A percentile compares a stretch with the other conserved stretches of the same genome.
Evolutionary conservation across 2,329 filamentous ascomycete species (phyloP).

Genomic region (Cercospora sp.): DNA sequence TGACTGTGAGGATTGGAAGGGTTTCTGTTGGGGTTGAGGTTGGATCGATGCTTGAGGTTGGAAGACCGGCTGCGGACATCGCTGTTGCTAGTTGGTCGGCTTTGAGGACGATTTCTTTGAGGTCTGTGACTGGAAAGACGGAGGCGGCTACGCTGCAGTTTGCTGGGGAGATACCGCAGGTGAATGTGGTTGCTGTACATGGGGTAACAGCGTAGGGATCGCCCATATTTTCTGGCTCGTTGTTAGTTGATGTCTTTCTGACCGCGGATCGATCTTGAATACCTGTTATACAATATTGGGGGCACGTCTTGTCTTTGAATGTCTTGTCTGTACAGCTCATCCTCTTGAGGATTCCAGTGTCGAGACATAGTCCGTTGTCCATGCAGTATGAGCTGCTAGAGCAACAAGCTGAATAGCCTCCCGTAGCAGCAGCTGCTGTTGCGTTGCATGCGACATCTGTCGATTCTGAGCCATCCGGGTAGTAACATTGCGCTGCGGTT

Average conservation of each 20-base stretch:
- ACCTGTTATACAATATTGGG: slow-evolving; percentile 25
- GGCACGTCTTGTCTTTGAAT: slow-evolving; percentile 17
- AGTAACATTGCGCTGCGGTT: slow-evolving; percentile 22
- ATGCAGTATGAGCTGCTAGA: slow-evolving; percentile 22
- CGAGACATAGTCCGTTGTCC: slow-evolving; percentile 24
- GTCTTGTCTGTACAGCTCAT: slow-evolving; percentile 23
- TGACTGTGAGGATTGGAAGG: slow-evolving; percentile 9
- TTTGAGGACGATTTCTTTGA: slow-evolving; percentile 10
- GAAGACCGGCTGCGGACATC: slow-evolving; percentile 10
- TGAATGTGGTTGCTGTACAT: slow-evolving; percentile 17
- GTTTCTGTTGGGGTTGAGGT: slow-evolving; percentile 1
- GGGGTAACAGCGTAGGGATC: slow-evolving; percentile 12
- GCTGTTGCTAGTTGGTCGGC: slow-evolving; percentile 10
- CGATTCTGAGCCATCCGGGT: slow-evolving; percentile 21
- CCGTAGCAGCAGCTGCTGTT: slow-evolving; percentile 7
- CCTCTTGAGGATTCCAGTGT: slow-evolving; percentile 21
- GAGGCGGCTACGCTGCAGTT: slow-evolving; percentile 9
- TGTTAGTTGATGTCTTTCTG: neutral
- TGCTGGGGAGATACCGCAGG: slow-evolving; percentile 17
- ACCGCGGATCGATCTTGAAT: neutral
- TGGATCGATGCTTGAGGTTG: slow-evolving; percentile 2
- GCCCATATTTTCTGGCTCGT: slow-evolving; percentile 14
- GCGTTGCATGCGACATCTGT: slow-evolving; percentile 23
- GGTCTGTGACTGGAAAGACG: slow-evolving; percentile 9
- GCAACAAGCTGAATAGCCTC: slow-evolving; percentile 21